Percentiles rank a stretch among this genome's conserved stretches.
Conservation (phyloP, 371 early-diverging fungal genomes). For the Apophysomyces sp. region DNA sequence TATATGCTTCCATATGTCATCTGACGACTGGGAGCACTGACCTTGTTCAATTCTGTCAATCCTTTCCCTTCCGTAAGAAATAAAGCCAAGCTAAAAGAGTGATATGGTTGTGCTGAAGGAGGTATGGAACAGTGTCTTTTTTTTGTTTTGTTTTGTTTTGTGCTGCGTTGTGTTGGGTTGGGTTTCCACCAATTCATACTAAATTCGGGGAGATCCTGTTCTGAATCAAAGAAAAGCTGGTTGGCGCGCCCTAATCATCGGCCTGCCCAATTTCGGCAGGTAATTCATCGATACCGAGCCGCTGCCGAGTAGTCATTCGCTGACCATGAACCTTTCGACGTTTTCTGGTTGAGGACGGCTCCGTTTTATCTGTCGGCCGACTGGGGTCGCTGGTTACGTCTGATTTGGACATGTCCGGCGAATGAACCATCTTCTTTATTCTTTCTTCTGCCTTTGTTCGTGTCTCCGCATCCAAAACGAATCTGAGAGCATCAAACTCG, state of each 20-base stretch:
- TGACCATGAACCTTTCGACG: background rate
- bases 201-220: too few species aligned
- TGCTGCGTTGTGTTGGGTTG: too few species aligned
- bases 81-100: background rate
- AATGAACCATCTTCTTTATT: background rate
- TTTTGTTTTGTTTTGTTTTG: too few species aligned
- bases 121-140: too few species aligned
- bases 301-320: slow-evolving; percentile 1
- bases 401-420: background rate
- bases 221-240: too few species aligned
- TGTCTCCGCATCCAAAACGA: slow-evolving; percentile 3
- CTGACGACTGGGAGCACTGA: background rate
- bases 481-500: slow-evolving; percentile 7
- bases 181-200: too few species aligned
- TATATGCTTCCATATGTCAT: too few species aligned
- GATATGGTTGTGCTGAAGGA: background rate
- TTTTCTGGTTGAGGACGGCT: slow-evolving; percentile 5
- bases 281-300: slow-evolving; percentile 2
- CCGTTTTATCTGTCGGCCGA: background rate
- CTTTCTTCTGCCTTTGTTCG: background rate
- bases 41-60: background rate
- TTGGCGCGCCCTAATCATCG: background rate
- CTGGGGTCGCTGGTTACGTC: background rate
- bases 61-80: background rate
- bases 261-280: background rate